Evolutionary conservation across 1,139 yeast genomes (phyloP).

Genomic region (Maudiozyma humilis): DNA sequence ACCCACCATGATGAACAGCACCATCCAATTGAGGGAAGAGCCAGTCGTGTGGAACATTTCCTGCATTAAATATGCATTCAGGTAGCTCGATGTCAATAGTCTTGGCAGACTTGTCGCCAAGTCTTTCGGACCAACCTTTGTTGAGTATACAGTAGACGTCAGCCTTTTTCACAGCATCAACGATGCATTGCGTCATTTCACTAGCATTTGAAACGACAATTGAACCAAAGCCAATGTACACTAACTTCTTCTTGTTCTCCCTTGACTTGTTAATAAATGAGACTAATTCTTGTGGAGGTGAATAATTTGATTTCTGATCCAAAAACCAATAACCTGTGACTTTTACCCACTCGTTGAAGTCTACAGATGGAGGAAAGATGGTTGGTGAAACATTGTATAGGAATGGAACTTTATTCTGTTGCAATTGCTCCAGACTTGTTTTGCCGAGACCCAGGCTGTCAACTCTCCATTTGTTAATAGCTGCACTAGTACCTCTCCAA

Average conservation of each 20-base stretch:
- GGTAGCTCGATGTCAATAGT: constrained; percentile 57
- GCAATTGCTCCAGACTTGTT: constrained; percentile 63
- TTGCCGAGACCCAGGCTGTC: constrained; percentile 54
- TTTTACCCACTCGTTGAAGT: constrained; percentile 87
- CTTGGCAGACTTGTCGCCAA: constrained; percentile 32
- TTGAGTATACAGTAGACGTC: constrained; percentile 81
- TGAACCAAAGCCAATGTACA: constrained; percentile 92
- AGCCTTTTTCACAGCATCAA: constrained; percentile 67
- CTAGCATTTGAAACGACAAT: constrained; percentile 81
- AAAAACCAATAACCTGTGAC: constrained; percentile 96
- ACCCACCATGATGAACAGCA: constrained; percentile 96
- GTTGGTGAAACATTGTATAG: constrained; percentile 82
- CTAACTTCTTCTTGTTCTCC: constrained; percentile 55
- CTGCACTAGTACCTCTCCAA: constrained; percentile 90
- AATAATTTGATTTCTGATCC: constrained; percentile 55
- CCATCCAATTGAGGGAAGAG: constrained; percentile 81
- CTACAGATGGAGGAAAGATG: constrained; percentile 85
- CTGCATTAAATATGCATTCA: constrained; percentile 56
- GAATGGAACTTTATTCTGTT: constrained; percentile 77
- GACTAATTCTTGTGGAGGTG: constrained; percentile 54
- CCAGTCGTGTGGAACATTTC: constrained; percentile 90
- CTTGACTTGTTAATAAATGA: constrained; percentile 60
- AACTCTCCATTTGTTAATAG: constrained; percentile 81
- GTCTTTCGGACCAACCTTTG: constrained; percentile 91
- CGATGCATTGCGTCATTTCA: constrained; percentile 67